Conservation (phyloP, 441 rosid genomes). For the Croton setiger region DNA sequence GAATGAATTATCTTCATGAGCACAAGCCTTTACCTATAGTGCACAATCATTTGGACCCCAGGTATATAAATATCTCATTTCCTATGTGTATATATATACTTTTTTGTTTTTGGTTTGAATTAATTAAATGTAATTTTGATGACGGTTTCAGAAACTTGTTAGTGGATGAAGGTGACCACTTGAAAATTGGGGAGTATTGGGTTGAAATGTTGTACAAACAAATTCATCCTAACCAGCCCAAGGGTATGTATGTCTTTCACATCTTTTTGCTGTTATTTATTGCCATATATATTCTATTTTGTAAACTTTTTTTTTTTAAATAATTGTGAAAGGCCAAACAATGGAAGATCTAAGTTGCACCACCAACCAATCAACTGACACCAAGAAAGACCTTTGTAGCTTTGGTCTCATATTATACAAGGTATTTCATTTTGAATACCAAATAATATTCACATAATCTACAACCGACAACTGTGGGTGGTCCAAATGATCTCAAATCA, state of each 20-base stretch:
- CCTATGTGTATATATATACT: too few species aligned
- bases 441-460: too few species aligned
- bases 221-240: slow-evolving; percentile 43
- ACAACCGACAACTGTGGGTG: too few species aligned
- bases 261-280: too few species aligned
- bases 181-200: slow-evolving; percentile 67
- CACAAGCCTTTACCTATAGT: slow-evolving; percentile 59
- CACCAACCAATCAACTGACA: slow-evolving; percentile 27
- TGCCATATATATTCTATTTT: not conserved
- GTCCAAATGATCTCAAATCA: too few species aligned
- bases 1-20: slow-evolving; percentile 64
- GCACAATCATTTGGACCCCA: slow-evolving; percentile 53
- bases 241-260: too few species aligned
- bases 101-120: not conserved
- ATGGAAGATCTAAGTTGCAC: slow-evolving; percentile 22
- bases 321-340: slow-evolving; percentile 31
- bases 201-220: slow-evolving; percentile 49
- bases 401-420: slow-evolving; percentile 46
- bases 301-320: too few species aligned
- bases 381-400: slow-evolving; percentile 35
- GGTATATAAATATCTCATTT: slow-evolving; percentile 15
- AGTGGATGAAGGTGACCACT: slow-evolving; percentile 52
- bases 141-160: slow-evolving; percentile 40
- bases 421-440: too few species aligned
- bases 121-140: not conserved